Base-by-base conservation (phyloP, 1,284 basidiomycete species). In the Sanghuangporus baumii region DNA sequence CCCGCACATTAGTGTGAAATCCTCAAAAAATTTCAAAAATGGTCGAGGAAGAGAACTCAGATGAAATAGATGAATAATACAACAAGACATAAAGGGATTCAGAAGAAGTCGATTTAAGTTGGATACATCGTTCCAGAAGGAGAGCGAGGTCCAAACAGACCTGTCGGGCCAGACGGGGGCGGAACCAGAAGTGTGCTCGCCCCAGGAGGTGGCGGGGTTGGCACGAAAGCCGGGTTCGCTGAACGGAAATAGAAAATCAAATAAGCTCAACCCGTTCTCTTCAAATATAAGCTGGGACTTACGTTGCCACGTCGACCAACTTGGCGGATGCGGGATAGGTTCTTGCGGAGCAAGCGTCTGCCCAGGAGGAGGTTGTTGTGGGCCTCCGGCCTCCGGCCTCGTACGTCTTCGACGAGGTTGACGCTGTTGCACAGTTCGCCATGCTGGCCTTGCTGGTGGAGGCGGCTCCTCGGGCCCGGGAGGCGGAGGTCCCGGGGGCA, bases 261-360 rank as follows among this genome's bases (percentile, higher is more conserved):
- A n/a, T 18, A 9, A 26, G n/a, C 6, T 36, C 23, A 51, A 23
- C 20, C 7, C 26, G 41, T 43, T 16, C 7, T 31, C 14, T 48
- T 18, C 20, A 8, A 57, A 57, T 20, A 51, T 34, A 57, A 38
- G 12, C 8, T 55, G 51, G 23, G 8, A 74, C 86, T 76, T 68
- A 90, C 88, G 87, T 73, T 81, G 84, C 87, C 88, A 90, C 52
- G 83, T 82, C 48, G 78, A 79, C 87, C 88, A 87, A 4, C 83
- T 83, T 40, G 70, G 71, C 20, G 73, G 71, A 69, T 77, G 78
- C 63, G 68, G 70, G 55, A 72, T 72, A 61, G 71, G 77, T 63
- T 76, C 75, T 62, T 67, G 66, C 59, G 61, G 65, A 14, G 20
- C 62, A 34, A 57, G 60, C n/a, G 62, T 47, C 50, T 60, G 61